These are phyloP conservation scores for Camelina hispida DNA, from an alignment of 345 rosid species.

Conservation along the genomic window DNA sequence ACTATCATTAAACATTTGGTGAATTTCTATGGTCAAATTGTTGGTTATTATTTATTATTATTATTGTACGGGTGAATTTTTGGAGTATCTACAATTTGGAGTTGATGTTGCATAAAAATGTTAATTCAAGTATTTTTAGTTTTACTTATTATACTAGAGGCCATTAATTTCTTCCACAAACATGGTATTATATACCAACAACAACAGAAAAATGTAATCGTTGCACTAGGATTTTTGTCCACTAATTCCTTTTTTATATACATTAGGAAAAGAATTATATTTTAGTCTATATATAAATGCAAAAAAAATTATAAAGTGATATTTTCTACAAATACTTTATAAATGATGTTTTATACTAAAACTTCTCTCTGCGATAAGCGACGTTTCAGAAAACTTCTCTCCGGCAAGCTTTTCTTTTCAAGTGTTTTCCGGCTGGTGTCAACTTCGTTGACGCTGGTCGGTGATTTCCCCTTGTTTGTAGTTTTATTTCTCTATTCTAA, in stretches of 20 bases:
- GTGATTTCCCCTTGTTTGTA: too few relatives aligned
- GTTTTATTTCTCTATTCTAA: too few relatives aligned
- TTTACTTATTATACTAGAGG: neutral
- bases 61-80: neutral
- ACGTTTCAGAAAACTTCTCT: too few relatives aligned
- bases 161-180: neutral
- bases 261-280: neutral
- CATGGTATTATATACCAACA: neutral
- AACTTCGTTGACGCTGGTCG: too few relatives aligned
- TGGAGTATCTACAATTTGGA: neutral
- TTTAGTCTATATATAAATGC: neutral
- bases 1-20: neutral
- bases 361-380: too few relatives aligned
- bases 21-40: neutral
- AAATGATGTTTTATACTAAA: too few relatives aligned
- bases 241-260: neutral
- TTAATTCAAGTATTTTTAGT: neutral
- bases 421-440: too few relatives aligned
- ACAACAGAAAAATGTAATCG: neutral
- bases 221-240: neutral
- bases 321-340: neutral
- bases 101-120: neutral
- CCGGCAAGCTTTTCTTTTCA: too few relatives aligned
- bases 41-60: neutral
- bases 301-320: neutral